phyloP scores from a whole-genome alignment of 1,284 basidiomycete genomes.

The Lentinus polychrous region DNA sequence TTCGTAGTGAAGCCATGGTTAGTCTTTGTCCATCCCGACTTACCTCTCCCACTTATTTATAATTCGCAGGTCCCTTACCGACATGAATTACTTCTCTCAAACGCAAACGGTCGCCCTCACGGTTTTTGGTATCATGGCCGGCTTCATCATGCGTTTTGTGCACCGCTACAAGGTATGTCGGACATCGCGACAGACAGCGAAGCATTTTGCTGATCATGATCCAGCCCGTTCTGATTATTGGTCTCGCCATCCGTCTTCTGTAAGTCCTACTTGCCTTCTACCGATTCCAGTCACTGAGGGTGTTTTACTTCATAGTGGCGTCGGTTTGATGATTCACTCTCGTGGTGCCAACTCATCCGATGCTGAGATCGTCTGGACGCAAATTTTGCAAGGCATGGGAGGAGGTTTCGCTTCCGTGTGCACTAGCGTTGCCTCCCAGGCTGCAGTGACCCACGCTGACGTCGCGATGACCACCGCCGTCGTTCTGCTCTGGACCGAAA shows the following conservation, averaged over 20 bases:
- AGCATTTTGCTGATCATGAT: neutral
- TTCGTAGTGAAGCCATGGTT: conserved; percentile 55
- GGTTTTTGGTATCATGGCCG: conserved; percentile 57
- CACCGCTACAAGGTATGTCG: conserved; percentile 45
- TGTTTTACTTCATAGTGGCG: conserved; percentile 36
- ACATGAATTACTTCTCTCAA: conserved; percentile 49
- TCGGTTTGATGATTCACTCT: conserved; percentile 68
- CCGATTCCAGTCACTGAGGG: neutral
- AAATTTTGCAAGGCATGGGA: conserved; percentile 73
- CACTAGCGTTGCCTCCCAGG: conserved; percentile 74
- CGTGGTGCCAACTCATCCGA: conserved; percentile 55
- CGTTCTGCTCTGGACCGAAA: conserved; percentile 74
- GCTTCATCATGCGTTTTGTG: conserved; percentile 46
- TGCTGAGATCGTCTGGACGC: conserved; percentile 60
- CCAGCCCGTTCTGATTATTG: conserved; percentile 55
- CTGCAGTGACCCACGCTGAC: conserved; percentile 67
- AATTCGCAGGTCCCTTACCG: conserved; percentile 36
- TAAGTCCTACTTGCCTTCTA: conserved; percentile 11
- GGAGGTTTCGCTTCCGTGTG: conserved; percentile 72
- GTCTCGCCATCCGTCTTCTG: conserved; percentile 61
- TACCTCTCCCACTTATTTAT: neutral
- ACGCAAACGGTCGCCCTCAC: conserved; percentile 58
- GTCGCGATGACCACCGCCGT: conserved; percentile 80
- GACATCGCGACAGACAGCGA: neutral
- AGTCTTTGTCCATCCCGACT: conserved; percentile 1